Base-by-base conservation (phyloP, 768 basidiomycete genomes). In the Russula abietina region DNA sequence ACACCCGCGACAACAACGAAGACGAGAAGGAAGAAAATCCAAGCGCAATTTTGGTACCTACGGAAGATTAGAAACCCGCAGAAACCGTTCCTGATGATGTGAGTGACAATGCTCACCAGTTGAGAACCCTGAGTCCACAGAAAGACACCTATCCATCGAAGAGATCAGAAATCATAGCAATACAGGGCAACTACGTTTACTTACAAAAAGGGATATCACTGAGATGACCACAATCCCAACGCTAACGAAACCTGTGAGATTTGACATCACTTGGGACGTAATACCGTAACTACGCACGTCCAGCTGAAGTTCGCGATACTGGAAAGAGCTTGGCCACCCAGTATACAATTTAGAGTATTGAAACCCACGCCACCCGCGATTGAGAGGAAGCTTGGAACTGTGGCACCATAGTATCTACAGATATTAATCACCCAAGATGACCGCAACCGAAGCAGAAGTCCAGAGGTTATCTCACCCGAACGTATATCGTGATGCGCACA, bases 171-270 rank as follows among this genome's bases (percentile, higher is more conserved):
- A 30, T 30, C 28, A 11, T 43, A 7, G 19, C 1, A 19, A 33
- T 2, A 10, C 30, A 28, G 7, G 51, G 26, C n/a, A 41, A 43
- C 51, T 4, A 50, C 4, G 19, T 43, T 45, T 39, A 64, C 46
- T 59, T 26, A 78, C 76, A 60, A 70, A 83, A 30, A 93, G 80
- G 3, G 89, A 86, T 32, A 90, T 75, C 32, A 87, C 64, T 0
- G 82, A 81, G 48, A 93, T 85, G 55, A 94, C 83, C 36, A 91
- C 86, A 58, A 93, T 93, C 2, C 92, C 92, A 33, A 94, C 84
- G 57, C 48, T 59, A 28, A 0, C 26, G 51, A 36, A 46, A 56
- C 6, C 61, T 53, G 3, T 49, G 33, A 57, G 48, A 49, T 36
- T 12, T 3, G 11, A 36, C 16, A n/a, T 16, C 22, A 36, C 30